These are phyloP conservation scores for Cladophialophora immunda DNA, from an alignment of 2,329 filamentous ascomycete genomes.

Conservation along the genomic window DNA sequence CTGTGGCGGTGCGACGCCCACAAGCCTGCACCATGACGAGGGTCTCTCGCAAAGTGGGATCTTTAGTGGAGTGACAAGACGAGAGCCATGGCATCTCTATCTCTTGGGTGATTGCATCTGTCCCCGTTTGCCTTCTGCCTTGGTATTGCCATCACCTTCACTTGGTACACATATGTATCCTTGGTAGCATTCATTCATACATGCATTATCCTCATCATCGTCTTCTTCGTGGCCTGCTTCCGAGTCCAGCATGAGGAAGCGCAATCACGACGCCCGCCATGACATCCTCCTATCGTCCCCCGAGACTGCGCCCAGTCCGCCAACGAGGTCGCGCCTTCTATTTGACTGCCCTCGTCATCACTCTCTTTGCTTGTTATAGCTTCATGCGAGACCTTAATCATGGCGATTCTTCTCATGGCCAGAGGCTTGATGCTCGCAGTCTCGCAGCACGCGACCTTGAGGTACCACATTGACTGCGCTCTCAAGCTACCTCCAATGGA, in stretches of 20 bases:
- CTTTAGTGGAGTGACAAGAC: neutral
- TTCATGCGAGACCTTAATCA: conserved; percentile 25
- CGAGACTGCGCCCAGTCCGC: conserved; percentile 20
- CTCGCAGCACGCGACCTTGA: conserved; percentile 35
- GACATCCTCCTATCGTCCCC: conserved; percentile 19
- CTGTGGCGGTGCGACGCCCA: conserved; percentile 15
- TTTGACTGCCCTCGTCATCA: conserved; percentile 33
- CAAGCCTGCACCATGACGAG: conserved; percentile 16
- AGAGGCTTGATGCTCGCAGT: conserved; percentile 27
- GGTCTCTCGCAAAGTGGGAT: conserved; percentile 3
- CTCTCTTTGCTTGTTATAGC: conserved; percentile 36
- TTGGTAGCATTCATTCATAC: neutral
- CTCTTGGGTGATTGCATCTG: conserved; percentile 9
- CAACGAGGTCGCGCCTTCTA: conserved; percentile 38
- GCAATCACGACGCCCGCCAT: conserved; percentile 24
- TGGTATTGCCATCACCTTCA: conserved; percentile 5
- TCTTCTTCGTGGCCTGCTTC: neutral
- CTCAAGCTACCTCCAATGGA: conserved; percentile 3
- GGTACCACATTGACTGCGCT: conserved; percentile 21
- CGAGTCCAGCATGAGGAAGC: conserved; percentile 26
- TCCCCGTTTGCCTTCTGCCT: neutral
- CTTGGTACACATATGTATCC: conserved; percentile 5
- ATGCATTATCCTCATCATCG: neutral
- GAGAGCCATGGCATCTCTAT: neutral
- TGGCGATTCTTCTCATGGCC: neutral